A percentile compares a stretch with the other conserved stretches of the same genome.
These are phyloP conservation scores for Talaromyces piceae DNA, from an alignment of 2,329 filamentous ascomycete species.

Conservation along the genomic window DNA sequence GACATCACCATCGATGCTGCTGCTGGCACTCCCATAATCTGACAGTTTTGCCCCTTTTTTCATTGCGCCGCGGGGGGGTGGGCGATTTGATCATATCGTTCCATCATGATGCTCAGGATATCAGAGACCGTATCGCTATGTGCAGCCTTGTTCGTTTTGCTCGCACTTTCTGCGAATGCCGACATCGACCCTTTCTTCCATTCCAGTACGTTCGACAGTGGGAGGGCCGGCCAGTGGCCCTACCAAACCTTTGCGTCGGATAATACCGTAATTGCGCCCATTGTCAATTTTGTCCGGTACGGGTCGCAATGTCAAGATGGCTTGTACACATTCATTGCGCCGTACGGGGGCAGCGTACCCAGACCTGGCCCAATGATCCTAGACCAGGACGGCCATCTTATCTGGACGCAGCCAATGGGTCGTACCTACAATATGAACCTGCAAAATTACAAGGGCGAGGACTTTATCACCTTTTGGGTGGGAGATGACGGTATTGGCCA, in stretches of 20 bases:
- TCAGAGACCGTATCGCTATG: not conserved
- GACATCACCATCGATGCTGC: not conserved
- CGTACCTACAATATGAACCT: slow-evolving; percentile 5
- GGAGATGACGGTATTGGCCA: slow-evolving; percentile 4
- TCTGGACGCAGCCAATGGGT: slow-evolving; percentile 1
- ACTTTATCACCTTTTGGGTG: slow-evolving; percentile 3
- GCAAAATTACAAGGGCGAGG: slow-evolving; percentile 5
- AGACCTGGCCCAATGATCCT: slow-evolving; percentile 6
- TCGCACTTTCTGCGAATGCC: not conserved
- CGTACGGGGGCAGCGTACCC: not conserved
- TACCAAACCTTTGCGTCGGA: not conserved
- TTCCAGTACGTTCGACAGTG: slow-evolving; percentile 1
- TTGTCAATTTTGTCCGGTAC: slow-evolving; percentile 1
- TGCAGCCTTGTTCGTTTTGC: not conserved
- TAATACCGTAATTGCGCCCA: not conserved
- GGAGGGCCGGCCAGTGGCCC: not conserved
- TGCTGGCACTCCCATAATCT: not conserved
- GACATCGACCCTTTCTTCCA: slow-evolving; percentile 6
- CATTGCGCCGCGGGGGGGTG: not conserved
- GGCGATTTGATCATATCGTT: not conserved
- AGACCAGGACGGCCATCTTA: slow-evolving; percentile 5
- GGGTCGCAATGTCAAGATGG: slow-evolving; percentile 1
- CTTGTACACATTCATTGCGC: slow-evolving; percentile 2
- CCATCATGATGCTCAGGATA: not conserved
- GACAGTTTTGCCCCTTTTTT: not conserved